A percentile compares a stretch with the other conserved stretches of the same genome.
These are phyloP conservation scores for Trichophyton equinum DNA, from an alignment of 2,329 filamentous ascomycete species.

Conservation along the genomic window DNA sequence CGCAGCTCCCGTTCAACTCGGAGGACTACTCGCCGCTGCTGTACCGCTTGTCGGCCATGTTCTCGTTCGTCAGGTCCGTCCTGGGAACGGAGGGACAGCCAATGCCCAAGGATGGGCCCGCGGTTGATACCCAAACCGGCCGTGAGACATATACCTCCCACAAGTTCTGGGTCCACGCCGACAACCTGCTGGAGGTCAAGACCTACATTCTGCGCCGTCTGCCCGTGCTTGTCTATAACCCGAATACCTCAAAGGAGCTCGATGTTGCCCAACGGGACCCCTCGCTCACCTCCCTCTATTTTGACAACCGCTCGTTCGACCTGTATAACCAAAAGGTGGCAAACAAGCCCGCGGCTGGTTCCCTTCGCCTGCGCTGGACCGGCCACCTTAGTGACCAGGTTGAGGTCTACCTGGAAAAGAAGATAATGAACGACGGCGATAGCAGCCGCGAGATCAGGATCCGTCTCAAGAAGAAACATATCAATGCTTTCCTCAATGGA, in stretches of 20 bases:
- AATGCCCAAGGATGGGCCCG: slow-evolving; percentile 34
- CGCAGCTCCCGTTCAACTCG: slow-evolving; percentile 85
- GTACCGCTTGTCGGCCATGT: slow-evolving; percentile 83
- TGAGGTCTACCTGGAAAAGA: slow-evolving; percentile 79
- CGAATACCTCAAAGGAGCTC: slow-evolving; percentile 66
- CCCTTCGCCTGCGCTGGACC: slow-evolving; percentile 81
- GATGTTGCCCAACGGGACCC: slow-evolving; percentile 70
- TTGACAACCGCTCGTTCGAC: slow-evolving; percentile 75
- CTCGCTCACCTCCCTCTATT: slow-evolving; percentile 88
- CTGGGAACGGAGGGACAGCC: slow-evolving; percentile 41
- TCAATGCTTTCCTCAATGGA: slow-evolving; percentile 73
- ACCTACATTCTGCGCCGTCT: slow-evolving; percentile 84
- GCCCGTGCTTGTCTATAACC: slow-evolving; percentile 85
- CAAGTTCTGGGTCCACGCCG: slow-evolving; percentile 94
- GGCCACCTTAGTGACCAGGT: slow-evolving; percentile 67
- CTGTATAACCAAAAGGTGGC: slow-evolving; percentile 80
- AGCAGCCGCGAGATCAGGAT: slow-evolving; percentile 69
- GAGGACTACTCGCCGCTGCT: slow-evolving; percentile 86
- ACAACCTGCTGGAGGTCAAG: slow-evolving; percentile 94
- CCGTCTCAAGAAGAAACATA: slow-evolving; percentile 84
- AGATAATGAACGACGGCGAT: slow-evolving; percentile 65
- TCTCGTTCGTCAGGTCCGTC: slow-evolving; percentile 81
- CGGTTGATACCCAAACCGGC: slow-evolving; percentile 35
- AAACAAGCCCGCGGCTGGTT: slow-evolving; percentile 60
- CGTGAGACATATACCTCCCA: slow-evolving; percentile 66